Evolutionary conservation across 352 stramenopile species (phyloP), one percentile per base, ranked within the genome.

Genomic region (Phytophthora quininea): DNA sequence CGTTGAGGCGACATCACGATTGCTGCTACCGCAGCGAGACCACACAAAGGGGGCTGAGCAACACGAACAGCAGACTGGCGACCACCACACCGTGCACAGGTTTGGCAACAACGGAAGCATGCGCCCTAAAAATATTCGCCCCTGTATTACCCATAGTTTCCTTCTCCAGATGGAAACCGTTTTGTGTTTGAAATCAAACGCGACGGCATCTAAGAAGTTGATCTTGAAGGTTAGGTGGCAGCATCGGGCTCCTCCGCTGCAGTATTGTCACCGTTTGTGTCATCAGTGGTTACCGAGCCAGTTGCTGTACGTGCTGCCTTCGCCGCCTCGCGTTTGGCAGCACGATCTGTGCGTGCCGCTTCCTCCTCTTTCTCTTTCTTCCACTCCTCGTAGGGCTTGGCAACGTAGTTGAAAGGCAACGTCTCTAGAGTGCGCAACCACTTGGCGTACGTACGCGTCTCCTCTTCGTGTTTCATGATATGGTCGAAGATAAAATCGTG

Each of bases 391-490:
- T 86, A 86, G 19, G 84, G 66, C 52, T 84, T 84, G 14, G 74
- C 63, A 9, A 79, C 58, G 58, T 96, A 96, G 55, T 82, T 69
- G 37, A 93, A 94, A 30, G 88, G 87, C 54, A 95, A 64, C 14
- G 73, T 50, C 38, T 89, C 84, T 47, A 96, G 77, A 47, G 81
- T 82, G 30, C 83, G 76, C 56, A 96, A 62, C 88, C 88, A 96
- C 58, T 89, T 90, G 55, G 86, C 85, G 59, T 94, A 96, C 46
- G 86, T 91, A 33, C 83, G 86, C 38, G 88, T 90, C 11, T 63
- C 46, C 14, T 87, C 74, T 63, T 96, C 89, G 69, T 95, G 84
- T 46, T 85, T 76, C 48, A 96, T 91, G 58, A 96, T 96, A 64
- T 95, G 84, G 46, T 83, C 72, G 54, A 92, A 93, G 64, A 96